Percentiles rank a stretch among this genome's conserved stretches.
These are phyloP conservation scores for Pterocarpus santalinus DNA, from an alignment of 306 rosid genomes.

Conservation along the genomic window DNA sequence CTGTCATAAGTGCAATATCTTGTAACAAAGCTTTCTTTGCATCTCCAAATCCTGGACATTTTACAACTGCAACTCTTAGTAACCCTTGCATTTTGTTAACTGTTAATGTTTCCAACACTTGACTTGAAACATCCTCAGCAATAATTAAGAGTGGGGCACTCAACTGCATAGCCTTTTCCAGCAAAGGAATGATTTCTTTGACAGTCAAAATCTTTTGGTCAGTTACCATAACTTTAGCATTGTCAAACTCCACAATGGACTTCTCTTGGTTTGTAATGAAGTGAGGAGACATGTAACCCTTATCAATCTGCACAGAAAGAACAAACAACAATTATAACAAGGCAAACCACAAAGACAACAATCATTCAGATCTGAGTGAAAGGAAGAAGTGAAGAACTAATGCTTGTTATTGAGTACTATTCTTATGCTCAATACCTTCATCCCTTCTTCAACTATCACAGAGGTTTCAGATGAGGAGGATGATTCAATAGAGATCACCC, in stretches of 20 bases:
- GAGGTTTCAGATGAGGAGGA: conserved; percentile 86
- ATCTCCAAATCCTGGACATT: conserved; percentile 88
- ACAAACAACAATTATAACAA: conserved; percentile 24
- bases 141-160: conserved; percentile 87
- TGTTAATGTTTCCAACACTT: conserved; percentile 82
- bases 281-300: conserved; percentile 92
- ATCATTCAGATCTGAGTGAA: conserved; percentile 28
- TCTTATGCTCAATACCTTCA: conserved; percentile 69
- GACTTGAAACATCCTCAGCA: conserved; percentile 83
- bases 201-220: conserved; percentile 86
- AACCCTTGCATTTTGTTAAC: conserved; percentile 91
- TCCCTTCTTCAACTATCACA: conserved; percentile 90
- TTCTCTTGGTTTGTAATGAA: conserved; percentile 92
- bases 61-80: conserved; percentile 84
- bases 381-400: neutral
- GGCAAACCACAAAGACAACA: conserved; percentile 6
- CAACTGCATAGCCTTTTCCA: conserved; percentile 91
- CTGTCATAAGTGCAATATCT: conserved; percentile 96
- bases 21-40: conserved; percentile 88
- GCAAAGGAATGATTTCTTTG: conserved; percentile 80
- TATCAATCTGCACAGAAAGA: conserved; percentile 76
- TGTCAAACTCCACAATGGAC: conserved; percentile 86
- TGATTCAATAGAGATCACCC: conserved; percentile 84
- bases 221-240: conserved; percentile 87
- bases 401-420: conserved; percentile 20